Evolutionary conservation across 257 asterid genomes (phyloP).

Genomic region (Capsicum baccatum): DNA sequence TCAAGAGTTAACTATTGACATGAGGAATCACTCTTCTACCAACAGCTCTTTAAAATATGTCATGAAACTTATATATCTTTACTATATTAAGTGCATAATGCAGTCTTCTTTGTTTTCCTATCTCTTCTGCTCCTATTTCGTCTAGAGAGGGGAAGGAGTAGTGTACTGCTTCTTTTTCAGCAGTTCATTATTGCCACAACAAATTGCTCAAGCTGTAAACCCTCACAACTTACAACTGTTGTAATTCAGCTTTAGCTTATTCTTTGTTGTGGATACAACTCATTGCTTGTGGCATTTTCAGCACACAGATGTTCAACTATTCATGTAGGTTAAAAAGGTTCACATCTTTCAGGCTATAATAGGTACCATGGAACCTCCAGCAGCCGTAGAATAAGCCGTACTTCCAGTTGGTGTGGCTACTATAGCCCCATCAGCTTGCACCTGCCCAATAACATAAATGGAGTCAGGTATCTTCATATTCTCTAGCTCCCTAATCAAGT

Average conservation of each 20-base stretch:
- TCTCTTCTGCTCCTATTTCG: constrained; percentile 21
- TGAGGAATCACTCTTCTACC: constrained; percentile 23
- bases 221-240: constrained; percentile 1
- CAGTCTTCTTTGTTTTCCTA: constrained; percentile 16
- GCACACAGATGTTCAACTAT: neutral
- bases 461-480: neutral
- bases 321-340: neutral
- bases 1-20: neutral
- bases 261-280: neutral
- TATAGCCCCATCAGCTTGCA: constrained; percentile 99
- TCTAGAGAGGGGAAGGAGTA: neutral
- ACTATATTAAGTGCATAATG: constrained; percentile 6
- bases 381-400: constrained; percentile 99
- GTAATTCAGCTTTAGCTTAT: neutral
- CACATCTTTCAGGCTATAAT: constrained; percentile 5
- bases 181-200: constrained; percentile 19
- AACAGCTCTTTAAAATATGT: neutral
- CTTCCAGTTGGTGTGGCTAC: constrained; percentile 99
- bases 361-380: constrained; percentile 97
- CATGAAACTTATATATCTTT: neutral
- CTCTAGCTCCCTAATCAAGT: constrained; percentile 12
- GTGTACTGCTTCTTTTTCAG: neutral
- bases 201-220: neutral
- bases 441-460: constrained; percentile 50
- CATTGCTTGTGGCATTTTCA: neutral